phyloP scores from a whole-genome alignment of 768 basidiomycete species.

The Gymnopilus dilepis region DNA sequence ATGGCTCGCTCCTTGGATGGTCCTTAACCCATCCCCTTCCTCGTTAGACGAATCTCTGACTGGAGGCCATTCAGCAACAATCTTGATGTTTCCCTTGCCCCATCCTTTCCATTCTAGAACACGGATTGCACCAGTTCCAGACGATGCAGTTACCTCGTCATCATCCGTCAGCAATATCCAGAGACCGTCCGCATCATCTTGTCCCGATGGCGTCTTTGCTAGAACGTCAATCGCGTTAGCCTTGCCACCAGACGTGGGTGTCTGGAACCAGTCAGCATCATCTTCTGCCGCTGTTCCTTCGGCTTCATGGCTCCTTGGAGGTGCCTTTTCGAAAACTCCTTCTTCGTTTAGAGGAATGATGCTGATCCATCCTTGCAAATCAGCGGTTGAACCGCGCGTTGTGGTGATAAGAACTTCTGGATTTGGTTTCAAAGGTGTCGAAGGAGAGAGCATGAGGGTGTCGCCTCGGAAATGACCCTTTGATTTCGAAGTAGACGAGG shows the following conservation, averaged over 20 bases:
- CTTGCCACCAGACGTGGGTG: slow-evolving; percentile 54
- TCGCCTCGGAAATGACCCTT: slow-evolving; percentile 45
- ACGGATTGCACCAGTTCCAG: slow-evolving; percentile 42
- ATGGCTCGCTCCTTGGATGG: slow-evolving; percentile 53
- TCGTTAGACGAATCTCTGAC: slow-evolving; percentile 17
- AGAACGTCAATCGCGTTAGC: slow-evolving; percentile 55
- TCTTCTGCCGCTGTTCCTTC: slow-evolving; percentile 25
- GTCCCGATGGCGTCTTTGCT: slow-evolving; percentile 28
- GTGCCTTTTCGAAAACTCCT: slow-evolving; percentile 35
- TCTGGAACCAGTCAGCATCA: slow-evolving; percentile 44
- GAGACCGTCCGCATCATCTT: slow-evolving; percentile 32
- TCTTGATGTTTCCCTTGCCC: slow-evolving; percentile 41
- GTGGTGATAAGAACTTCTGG: slow-evolving; percentile 51
- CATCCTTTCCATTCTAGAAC: slow-evolving; percentile 58
- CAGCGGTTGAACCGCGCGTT: slow-evolving; percentile 46
- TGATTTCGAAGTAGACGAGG: slow-evolving; percentile 9
- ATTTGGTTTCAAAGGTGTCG: slow-evolving; percentile 38
- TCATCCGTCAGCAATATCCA: slow-evolving; percentile 60
- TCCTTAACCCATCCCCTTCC: slow-evolving; percentile 22
- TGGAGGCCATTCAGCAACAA: slow-evolving; percentile 49
- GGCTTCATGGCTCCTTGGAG: slow-evolving; percentile 24
- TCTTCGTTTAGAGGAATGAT: slow-evolving; percentile 46
- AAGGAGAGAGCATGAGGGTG: slow-evolving; percentile 48
- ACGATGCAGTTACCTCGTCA: slow-evolving; percentile 36
- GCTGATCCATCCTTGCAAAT: slow-evolving; percentile 47